Evolutionary conservation across 352 stramenopile species (phyloP), one percentile per base, ranked within the genome.

Genomic region (Phytopythium ostracodes): DNA sequence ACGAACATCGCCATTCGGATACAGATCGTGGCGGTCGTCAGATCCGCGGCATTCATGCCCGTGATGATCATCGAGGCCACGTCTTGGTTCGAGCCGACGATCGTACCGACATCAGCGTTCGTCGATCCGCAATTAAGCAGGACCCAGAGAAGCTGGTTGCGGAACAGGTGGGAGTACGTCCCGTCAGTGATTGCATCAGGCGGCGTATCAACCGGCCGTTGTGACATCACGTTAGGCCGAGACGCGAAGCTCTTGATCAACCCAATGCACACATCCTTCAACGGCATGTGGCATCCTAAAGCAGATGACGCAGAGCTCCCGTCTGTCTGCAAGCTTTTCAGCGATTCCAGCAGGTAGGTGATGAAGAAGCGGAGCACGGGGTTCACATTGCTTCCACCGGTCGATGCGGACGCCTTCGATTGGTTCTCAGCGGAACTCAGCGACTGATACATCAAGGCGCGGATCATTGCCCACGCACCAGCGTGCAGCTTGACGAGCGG

Each of bases 1-100:
- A 93, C 70, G 11, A 96, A 67, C 87, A 93, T 94, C 1, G 80
- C 85, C 31, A 96, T 68, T n/a, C 84, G 83, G 63, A 94, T 88
- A 59, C 80, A 93, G 35, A 94, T 76, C 10, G 78, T 92, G 10
- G 79, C 80, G 11, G 79, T 84, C 53, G 87, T 68, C 24, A 93
- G 58, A 52, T 93, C 84, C 0, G 72, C 43, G 0, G 83, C 81
- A 24, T 77, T 69, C 59, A 96, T 87, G 36, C 78, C 85, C 29
- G 65, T 65, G 10, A 94, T 74, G 61, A 94, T 75, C 24, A 87
- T 75, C n/a, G 65, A 62, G 0, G 79, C 79, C 6, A 96, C 74
- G 17, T 82, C 76, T 0, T 66, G 22, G 25, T 80, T 92, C 6
- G 66, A 63, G 14, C 83, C 78, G 8, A 96, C 76, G 31, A 91